Base-by-base conservation (phyloP, 2,329 filamentous ascomycete species). In the Sordariomycetes sp. region DNA sequence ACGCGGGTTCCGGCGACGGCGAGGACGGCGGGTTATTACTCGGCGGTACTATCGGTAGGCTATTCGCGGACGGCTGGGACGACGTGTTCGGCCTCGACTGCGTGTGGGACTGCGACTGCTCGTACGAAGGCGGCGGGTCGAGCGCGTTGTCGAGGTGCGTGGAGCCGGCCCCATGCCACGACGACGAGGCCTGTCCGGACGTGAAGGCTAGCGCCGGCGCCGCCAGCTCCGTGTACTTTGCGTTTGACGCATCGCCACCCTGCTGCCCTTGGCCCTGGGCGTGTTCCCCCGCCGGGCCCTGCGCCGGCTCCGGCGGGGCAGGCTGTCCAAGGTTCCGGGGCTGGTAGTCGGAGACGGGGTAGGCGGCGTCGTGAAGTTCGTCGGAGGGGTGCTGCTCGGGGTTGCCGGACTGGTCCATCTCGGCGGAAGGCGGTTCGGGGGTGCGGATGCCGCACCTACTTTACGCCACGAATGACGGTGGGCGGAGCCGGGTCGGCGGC, bases 321-420 rank as follows among this genome's bases (percentile, higher is more conserved):
- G 39, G 15, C 39, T 45, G 15, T 2, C 15, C 39, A 20, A 56
- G 50, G 22, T 56, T 56, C 22, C 24, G 17, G 45, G 55, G 55
- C 10, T 56, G 55, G 55, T 56, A 57, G 45, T 60, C 59, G 54
- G 56, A 57, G 39, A 59, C 53, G 15, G 59, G 59, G 39, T 60
- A 60, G n/a, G 59, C 59, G 25, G 59, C 59, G 36, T 59, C 55
- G 39, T 54, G 55, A 45, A 60, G 57, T 20, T 58, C 51, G 53
- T 60, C 56, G 36, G 59, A 60, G 39, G 59, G 58, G 52, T 60
- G 59, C 28, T 56, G 51, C 12, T 58, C 56, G 34, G 50, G 50
- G 55, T 56, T 56, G 20, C 42, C 24, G n/a, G 55, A 35, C 17
- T 36, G 32, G 48, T 56, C 55, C 55, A 56, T 56, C 55, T 52